These are phyloP conservation scores for Bipolaris gigantea DNA, from an alignment of 2,329 filamentous ascomycete genomes.

Conservation along the genomic window DNA sequence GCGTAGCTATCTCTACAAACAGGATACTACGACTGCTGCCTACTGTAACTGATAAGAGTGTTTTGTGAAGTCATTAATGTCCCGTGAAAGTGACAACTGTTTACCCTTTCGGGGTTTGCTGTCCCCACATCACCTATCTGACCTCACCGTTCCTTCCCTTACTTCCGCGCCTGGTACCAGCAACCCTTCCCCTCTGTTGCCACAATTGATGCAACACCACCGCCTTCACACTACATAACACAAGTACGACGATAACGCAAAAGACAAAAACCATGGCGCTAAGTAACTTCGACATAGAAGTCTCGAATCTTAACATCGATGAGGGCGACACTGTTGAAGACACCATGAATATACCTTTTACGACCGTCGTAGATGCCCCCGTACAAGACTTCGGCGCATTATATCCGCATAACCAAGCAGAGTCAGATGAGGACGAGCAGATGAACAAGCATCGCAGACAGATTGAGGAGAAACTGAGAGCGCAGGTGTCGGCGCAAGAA, in stretches of 20 bases:
- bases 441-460: not conserved
- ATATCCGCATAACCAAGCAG: not conserved
- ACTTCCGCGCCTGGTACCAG: too few relatives aligned
- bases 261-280: conserved; percentile 19
- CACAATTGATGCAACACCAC: too few relatives aligned
- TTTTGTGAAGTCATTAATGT: too few relatives aligned
- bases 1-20: not conserved
- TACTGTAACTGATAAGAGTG: too few relatives aligned
- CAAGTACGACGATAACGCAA: conserved; percentile 2
- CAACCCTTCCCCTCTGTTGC: too few relatives aligned
- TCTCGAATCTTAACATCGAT: not conserved
- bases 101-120: conserved; percentile 2
- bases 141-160: too few relatives aligned
- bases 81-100: not conserved
- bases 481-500: not conserved
- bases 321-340: conserved; percentile 10
- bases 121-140: not conserved
- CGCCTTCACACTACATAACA: not conserved
- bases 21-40: too few relatives aligned
- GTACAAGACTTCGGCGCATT: conserved; percentile 2
- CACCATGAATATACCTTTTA: conserved; percentile 10
- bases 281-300: conserved; percentile 7
- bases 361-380: not conserved
- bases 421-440: not conserved
- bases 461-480: not conserved